Percentiles rank a stretch among this genome's conserved stretches.
Evolutionary conservation across 352 stramenopile genomes (phyloP).

Genomic region (Pythium oligandrum): DNA sequence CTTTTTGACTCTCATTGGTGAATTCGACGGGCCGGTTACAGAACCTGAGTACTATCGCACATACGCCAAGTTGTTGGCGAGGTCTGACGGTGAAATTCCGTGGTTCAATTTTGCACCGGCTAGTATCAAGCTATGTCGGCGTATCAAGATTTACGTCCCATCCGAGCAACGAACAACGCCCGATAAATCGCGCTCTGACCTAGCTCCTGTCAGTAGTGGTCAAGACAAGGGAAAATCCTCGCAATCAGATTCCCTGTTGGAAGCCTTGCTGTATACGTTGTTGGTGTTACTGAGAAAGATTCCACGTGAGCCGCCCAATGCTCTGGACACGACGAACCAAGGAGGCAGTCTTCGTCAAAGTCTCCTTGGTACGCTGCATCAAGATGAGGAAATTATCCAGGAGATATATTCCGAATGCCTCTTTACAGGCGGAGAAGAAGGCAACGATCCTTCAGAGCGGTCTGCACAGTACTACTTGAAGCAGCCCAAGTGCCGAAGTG

Average conservation of each 20-base stretch:
- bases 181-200: background rate
- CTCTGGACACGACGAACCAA: background rate
- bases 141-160: constrained; percentile 8
- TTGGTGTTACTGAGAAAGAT: constrained; percentile 15
- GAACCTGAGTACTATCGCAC: constrained; percentile 18
- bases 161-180: background rate
- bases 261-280: constrained; percentile 17
- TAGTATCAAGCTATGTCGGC: constrained; percentile 10
- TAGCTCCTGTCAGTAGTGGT: background rate
- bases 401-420: constrained; percentile 21
- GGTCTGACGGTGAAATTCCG: background rate
- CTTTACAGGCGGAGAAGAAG: constrained; percentile 15
- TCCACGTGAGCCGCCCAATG: constrained; percentile 14
- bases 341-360: constrained; percentile 20
- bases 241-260: constrained; percentile 12
- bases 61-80: constrained; percentile 12
- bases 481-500: constrained; percentile 78
- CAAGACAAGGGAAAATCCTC: too few relatives aligned
- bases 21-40: constrained; percentile 3
- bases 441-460: constrained; percentile 4
- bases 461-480: constrained; percentile 73
- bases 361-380: constrained; percentile 14
- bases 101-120: constrained; percentile 17
- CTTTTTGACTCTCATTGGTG: constrained; percentile 17
- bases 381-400: constrained; percentile 19